Evolutionary conservation across 257 asterid genomes (phyloP).

Genomic region (Cordia subcordata): DNA sequence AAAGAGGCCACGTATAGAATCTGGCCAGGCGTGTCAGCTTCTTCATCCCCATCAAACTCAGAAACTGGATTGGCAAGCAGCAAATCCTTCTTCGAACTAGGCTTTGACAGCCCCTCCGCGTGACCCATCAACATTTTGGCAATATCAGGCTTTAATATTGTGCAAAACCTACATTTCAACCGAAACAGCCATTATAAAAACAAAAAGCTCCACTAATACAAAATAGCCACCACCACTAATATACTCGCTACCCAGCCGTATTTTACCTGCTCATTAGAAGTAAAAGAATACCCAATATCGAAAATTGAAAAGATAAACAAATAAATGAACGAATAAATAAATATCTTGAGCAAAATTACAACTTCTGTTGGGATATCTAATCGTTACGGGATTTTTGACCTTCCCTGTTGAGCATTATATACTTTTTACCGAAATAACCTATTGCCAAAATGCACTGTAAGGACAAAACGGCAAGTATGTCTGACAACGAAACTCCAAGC

Average conservation of each 20-base stretch:
- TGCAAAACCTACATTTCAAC: not conserved
- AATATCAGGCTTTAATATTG: constrained; percentile 7
- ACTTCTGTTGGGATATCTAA: too few relatives aligned
- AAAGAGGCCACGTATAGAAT: constrained; percentile 54
- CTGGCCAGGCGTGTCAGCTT: constrained; percentile 27
- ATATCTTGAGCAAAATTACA: too few relatives aligned
- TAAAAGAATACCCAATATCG: not conserved
- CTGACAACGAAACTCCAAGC: too few relatives aligned
- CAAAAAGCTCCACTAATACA: too few relatives aligned
- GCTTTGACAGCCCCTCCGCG: constrained; percentile 37
- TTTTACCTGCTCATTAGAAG: not conserved
- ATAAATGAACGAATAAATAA: too few relatives aligned
- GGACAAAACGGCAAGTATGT: too few relatives aligned
- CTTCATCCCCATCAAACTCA: constrained; percentile 46
- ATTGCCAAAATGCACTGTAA: too few relatives aligned
- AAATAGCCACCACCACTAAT: too few relatives aligned
- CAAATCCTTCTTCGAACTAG: constrained; percentile 30
- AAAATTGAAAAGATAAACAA: not conserved
- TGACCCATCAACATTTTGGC: constrained; percentile 50
- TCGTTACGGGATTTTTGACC: too few relatives aligned
- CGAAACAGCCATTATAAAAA: not conserved
- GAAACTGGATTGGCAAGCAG: constrained; percentile 49
- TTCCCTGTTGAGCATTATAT: too few relatives aligned
- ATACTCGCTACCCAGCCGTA: not conserved
- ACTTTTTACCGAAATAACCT: not conserved